Conservation (phyloP, 2,329 filamentous ascomycete genomes). For the Ascosphaera pollenicola region DNA sequence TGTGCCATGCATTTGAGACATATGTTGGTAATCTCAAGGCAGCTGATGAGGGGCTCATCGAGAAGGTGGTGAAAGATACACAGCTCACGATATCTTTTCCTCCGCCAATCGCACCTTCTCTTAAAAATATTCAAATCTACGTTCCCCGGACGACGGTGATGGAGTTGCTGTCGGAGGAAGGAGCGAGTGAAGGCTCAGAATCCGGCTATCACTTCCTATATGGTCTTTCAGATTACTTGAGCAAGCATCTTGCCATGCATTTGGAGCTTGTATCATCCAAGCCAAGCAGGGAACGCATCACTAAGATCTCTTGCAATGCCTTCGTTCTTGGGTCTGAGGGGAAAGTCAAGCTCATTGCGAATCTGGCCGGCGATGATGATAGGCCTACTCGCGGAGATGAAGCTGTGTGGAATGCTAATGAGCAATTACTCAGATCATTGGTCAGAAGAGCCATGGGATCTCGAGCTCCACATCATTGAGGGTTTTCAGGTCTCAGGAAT, state of each 20-base stretch:
- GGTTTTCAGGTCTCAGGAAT: no score
- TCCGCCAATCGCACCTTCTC: constrained; percentile 12
- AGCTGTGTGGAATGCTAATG: constrained; percentile 12
- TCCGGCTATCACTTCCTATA: constrained; percentile 7
- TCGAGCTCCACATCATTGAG: constrained; percentile 3
- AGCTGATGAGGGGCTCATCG: constrained; percentile 5
- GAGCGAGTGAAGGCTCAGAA: neutral
- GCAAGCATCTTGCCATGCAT: constrained; percentile 18
- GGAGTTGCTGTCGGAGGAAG: constrained; percentile 7
- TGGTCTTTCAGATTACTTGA: constrained; percentile 15
- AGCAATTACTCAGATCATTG: constrained; percentile 12
- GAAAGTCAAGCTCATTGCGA: constrained; percentile 16
- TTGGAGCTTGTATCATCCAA: constrained; percentile 10
- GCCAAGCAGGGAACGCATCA: constrained; percentile 6
- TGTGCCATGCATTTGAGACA: constrained; percentile 22
- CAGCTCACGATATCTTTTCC: constrained; percentile 19
- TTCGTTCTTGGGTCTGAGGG: constrained; percentile 19
- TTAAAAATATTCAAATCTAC: constrained; percentile 15
- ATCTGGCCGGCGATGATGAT: constrained; percentile 5
- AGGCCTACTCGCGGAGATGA: constrained; percentile 6
- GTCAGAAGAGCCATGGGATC: constrained; percentile 10
- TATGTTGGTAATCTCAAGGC: constrained; percentile 10
- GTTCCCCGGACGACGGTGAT: constrained; percentile 12
- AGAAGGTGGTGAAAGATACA: constrained; percentile 16
- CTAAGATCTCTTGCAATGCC: constrained; percentile 16